Percentiles rank a stretch among this genome's conserved stretches.
Evolutionary conservation across 352 stramenopile species (phyloP).

Genomic region (Pythium periplocum): DNA sequence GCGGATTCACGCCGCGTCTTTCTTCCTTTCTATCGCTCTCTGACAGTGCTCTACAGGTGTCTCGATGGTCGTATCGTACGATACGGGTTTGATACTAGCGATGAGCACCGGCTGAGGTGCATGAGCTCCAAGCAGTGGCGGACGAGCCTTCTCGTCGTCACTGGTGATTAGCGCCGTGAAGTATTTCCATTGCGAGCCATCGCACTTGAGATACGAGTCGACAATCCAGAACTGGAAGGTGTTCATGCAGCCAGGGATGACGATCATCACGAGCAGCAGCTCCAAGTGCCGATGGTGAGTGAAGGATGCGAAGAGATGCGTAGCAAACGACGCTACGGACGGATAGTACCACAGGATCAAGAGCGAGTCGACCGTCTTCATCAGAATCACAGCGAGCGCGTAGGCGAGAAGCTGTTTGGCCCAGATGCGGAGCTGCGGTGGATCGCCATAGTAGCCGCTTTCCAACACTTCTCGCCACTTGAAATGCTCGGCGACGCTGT

Average conservation of each 20-base stretch:
- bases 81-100: neutral
- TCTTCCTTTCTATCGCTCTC: no score
- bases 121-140: slow-evolving; percentile 8
- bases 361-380: slow-evolving; percentile 47
- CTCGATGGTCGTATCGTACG: no score
- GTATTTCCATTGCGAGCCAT: slow-evolving; percentile 34
- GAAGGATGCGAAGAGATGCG: slow-evolving; percentile 47
- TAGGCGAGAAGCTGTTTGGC: slow-evolving; percentile 50
- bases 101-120: slow-evolving; percentile 1
- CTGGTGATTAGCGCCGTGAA: slow-evolving; percentile 20
- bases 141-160: slow-evolving; percentile 33
- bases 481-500: slow-evolving; percentile 29
- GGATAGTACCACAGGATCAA: slow-evolving; percentile 39
- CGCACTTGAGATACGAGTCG: slow-evolving; percentile 31
- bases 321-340: slow-evolving; percentile 36
- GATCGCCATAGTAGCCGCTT: slow-evolving; percentile 69
- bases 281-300: slow-evolving; percentile 58
- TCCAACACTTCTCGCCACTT: slow-evolving; percentile 31
- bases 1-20: no score
- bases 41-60: no score
- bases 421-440: slow-evolving; percentile 50
- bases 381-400: slow-evolving; percentile 30
- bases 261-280: slow-evolving; percentile 72
- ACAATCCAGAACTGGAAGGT: slow-evolving; percentile 71
- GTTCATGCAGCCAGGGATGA: slow-evolving; percentile 62